phyloP scores from a whole-genome alignment of 257 asterid species.

The Ajuga chamaepitys region DNA sequence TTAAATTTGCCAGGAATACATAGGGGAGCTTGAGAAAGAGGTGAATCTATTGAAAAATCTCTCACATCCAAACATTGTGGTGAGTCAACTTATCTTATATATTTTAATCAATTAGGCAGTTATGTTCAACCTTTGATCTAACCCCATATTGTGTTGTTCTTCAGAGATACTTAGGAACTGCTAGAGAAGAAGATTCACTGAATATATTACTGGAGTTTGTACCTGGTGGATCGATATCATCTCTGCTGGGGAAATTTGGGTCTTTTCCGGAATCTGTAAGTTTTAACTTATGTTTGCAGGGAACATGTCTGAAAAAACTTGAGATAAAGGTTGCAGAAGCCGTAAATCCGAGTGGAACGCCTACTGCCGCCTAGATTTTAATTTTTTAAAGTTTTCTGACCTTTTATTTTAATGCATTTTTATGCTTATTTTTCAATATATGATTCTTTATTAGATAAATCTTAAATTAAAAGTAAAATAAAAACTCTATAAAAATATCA shows the following conservation, averaged over 20 bases:
- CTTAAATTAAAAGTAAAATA: no score
- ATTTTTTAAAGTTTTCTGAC: no score
- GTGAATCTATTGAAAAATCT: conserved; percentile 89
- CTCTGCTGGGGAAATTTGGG: conserved; percentile 94
- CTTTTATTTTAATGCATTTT: no score
- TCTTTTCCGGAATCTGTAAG: conserved; percentile 97
- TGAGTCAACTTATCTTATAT: conserved; percentile 29
- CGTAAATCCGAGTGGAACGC: no score
- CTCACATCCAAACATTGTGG: conserved; percentile 95
- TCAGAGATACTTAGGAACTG: conserved; percentile 97
- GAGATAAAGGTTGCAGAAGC: no score
- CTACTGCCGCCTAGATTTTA: no score
- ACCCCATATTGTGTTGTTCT: conserved; percentile 17
- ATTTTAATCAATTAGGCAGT: neutral
- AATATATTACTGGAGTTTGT: conserved; percentile 94
- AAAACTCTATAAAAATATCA: no score
- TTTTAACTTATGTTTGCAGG: conserved; percentile 11
- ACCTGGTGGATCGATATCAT: conserved; percentile 96
- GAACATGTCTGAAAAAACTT: neutral
- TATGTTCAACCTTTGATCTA: conserved; percentile 5
- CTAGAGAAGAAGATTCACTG: conserved; percentile 80
- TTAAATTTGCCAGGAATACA: conserved; percentile 60
- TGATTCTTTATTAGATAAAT: no score
- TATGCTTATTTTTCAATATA: no score
- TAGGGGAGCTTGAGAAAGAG: conserved; percentile 95